Conservation (phyloP, 192 early-diverging fungal species). For the Podochytrium sp. region DNA sequence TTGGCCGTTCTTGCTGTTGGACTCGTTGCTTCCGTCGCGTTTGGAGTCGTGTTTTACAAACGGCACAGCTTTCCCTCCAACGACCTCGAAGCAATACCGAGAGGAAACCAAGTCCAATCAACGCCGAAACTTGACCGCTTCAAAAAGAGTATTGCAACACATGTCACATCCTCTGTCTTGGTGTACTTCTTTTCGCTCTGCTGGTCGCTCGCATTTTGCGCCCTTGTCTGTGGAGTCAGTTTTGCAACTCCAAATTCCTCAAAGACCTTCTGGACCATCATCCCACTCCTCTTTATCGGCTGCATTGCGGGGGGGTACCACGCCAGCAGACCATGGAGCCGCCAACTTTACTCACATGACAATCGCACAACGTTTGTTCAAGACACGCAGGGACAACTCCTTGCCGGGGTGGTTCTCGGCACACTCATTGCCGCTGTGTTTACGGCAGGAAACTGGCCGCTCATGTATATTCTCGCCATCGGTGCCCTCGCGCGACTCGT, state of each 20-base stretch:
- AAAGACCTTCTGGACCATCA: background rate
- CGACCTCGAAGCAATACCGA: too few species aligned
- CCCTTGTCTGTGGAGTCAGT: background rate
- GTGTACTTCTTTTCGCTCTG: background rate
- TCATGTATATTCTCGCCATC: background rate
- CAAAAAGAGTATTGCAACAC: background rate
- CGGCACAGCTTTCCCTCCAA: background rate
- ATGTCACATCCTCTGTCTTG: background rate
- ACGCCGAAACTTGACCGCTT: background rate
- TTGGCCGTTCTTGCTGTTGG: background rate
- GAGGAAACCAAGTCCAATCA: background rate
- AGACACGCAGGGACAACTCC: background rate
- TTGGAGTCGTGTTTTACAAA: background rate
- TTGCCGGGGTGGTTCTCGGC: background rate
- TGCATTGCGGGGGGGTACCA: background rate
- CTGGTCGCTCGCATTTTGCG: background rate
- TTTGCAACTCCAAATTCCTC: background rate
- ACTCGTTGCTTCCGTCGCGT: background rate
- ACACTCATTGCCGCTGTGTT: background rate
- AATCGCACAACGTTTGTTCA: background rate
- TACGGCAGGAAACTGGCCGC: background rate
- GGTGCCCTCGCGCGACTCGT: background rate
- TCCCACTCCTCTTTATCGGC: background rate
- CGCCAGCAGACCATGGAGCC: too few species aligned
- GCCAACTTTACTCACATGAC: too few species aligned